Evolutionary conservation across 2,329 filamentous ascomycete genomes (phyloP), one percentile per base, ranked within the genome.

Genomic region (Curvularia sp.): DNA sequence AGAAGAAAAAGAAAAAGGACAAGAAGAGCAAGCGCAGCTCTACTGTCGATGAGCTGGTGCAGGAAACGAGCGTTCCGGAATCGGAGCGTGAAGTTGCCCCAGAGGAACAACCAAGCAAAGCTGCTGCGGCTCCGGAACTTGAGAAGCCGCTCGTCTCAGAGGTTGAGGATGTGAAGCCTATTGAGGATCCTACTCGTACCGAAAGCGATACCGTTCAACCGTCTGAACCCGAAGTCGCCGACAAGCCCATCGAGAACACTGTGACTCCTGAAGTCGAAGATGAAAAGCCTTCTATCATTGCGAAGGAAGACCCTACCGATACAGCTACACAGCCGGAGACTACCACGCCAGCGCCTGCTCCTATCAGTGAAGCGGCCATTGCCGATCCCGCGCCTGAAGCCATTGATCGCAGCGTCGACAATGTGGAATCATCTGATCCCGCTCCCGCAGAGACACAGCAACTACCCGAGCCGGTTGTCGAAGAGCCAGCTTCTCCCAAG

Each of bases 1-100:
- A 69, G 52, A 69, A 69, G 57, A 66, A 68, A 54, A 71, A 68
- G 55, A 71, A 70, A 53, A 68, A 70, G 46, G 55, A 53, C 24
- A 70, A 70, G 59, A 72, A 71, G 49, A 62, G 39, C 24, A 72
- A 73, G 41, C 56, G 56, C 7, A 58, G 50, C 13, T 65, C 65
- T 10, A 48, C 43, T 3, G 43, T 62, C 22, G 67, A 68, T 9
- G 65, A 69, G 8, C 42, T 56, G 8, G 50, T 35, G 38, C 46
- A 24, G 50, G 61, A 57, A 35, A 49, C 39, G 4, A 55, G 30
- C 10, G 35, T 51, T 18, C n/a, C 49, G 18, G 61, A 60, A 26
- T 18, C 51, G 24, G 33, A 44, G 30, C 35, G n/a, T 8, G 51
- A 41, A 8, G 8, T 24, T 10, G 15, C 6, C 6, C 1, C 2